phyloP scores from a whole-genome alignment of 139 green algal species.

The Gonium pectorale region DNA sequence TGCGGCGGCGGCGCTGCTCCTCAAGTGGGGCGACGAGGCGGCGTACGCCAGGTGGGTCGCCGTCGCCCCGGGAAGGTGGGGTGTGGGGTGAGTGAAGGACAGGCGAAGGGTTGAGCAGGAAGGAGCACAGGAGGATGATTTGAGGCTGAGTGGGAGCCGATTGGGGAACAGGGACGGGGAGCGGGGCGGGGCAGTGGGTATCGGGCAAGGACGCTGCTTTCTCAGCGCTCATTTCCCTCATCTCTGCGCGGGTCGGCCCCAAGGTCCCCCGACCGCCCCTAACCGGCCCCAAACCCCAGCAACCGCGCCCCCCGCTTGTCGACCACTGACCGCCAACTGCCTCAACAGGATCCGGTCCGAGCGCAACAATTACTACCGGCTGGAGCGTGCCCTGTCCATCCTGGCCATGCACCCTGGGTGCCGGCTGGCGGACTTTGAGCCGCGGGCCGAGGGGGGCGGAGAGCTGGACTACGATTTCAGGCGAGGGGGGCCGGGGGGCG shows the following conservation, averaged over 20 bases:
- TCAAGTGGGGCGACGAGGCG: conserved; percentile 71
- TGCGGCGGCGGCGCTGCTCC: conserved; percentile 63
- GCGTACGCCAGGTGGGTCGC: conserved; percentile 53
- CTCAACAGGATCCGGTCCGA: conserved; percentile 69
- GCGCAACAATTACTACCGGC: conserved; percentile 93
- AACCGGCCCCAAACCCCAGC: too few relatives aligned
- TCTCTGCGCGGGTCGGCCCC: too few relatives aligned
- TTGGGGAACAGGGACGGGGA: too few relatives aligned
- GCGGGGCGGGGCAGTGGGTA: too few relatives aligned
- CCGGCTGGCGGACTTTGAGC: conserved; percentile 49
- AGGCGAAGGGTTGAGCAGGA: too few relatives aligned
- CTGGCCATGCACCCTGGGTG: conserved; percentile 69
- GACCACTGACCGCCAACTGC: too few relatives aligned
- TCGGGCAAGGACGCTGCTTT: too few relatives aligned
- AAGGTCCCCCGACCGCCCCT: too few relatives aligned
- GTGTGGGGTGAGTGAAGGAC: not conserved
- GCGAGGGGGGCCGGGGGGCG: conserved; percentile 15
- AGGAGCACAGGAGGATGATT: too few relatives aligned
- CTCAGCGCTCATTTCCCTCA: too few relatives aligned
- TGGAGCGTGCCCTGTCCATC: conserved; percentile 84
- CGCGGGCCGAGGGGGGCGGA: not conserved
- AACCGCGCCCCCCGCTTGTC: too few relatives aligned
- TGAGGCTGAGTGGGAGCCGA: too few relatives aligned
- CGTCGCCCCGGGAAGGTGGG: not conserved
- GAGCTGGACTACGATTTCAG: conserved; percentile 76